Percentiles rank a stretch among this genome's conserved stretches.
phyloP scores from a whole-genome alignment of 2,329 filamentous ascomycete species.

The Fusarium temperatum region DNA sequence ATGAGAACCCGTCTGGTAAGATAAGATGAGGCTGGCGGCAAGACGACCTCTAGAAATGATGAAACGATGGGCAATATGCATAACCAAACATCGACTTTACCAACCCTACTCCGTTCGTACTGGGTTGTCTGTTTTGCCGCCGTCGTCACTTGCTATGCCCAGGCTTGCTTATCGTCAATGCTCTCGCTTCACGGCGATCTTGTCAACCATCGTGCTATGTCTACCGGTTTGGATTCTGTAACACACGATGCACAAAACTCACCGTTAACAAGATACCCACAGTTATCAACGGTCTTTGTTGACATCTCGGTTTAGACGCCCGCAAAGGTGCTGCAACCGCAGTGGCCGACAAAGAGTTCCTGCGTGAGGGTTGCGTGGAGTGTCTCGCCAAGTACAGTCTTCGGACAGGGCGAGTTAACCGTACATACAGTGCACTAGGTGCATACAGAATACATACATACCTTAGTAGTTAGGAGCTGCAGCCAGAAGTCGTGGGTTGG shows the following conservation, averaged over 20 bases:
- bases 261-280: neutral
- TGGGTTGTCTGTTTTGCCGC: constrained; percentile 26
- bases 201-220: neutral
- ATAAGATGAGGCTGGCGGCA: constrained; percentile 26
- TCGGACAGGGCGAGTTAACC: constrained; percentile 26
- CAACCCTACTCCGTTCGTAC: neutral
- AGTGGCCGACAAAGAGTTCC: constrained; percentile 32
- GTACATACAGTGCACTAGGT: constrained; percentile 3
- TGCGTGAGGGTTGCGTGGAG: constrained; percentile 37
- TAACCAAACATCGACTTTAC: neutral
- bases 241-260: constrained; percentile 10
- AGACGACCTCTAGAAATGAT: constrained; percentile 17
- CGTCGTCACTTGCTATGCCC: constrained; percentile 17
- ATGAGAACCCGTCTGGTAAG: constrained; percentile 9
- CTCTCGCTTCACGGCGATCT: constrained; percentile 12
- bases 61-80: constrained; percentile 16
- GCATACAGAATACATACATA: neutral
- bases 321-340: constrained; percentile 15
- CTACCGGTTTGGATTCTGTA: neutral
- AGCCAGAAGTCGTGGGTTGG: constrained; percentile 11
- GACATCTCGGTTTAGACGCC: constrained; percentile 12
- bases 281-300: neutral
- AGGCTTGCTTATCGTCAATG: constrained; percentile 11
- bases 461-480: neutral
- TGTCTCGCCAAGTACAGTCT: constrained; percentile 20